A percentile compares a stretch with the other conserved stretches of the same genome.
These are phyloP conservation scores for Claviceps capensis DNA, from an alignment of 2,329 filamentous ascomycete species.

Conservation along the genomic window DNA sequence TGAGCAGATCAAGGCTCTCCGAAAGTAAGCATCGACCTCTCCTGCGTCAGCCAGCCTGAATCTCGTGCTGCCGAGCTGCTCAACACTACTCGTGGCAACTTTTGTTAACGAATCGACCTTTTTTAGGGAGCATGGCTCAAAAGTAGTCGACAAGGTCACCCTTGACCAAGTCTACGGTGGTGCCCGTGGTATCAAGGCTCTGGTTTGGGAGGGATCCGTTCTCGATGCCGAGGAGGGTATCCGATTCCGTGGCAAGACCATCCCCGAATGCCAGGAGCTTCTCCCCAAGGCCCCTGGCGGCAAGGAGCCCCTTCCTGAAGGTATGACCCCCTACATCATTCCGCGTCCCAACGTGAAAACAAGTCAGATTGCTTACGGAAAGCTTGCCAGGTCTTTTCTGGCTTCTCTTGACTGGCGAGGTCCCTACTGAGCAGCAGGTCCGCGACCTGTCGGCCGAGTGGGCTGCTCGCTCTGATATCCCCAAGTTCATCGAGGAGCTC, in stretches of 20 bases:
- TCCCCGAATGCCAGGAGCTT: constrained; percentile 95
- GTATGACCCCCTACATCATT: constrained; percentile 26
- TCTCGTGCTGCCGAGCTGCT: not conserved
- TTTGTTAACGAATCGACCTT: constrained; percentile 9
- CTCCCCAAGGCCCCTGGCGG: constrained; percentile 95
- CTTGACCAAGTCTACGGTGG: constrained; percentile 99
- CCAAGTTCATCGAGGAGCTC: constrained; percentile 97
- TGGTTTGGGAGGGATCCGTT: constrained; percentile 98
- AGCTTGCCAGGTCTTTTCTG: constrained; percentile 73
- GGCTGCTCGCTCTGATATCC: constrained; percentile 92
- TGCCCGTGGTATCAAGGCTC: constrained; percentile 95
- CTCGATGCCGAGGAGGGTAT: constrained; percentile 98
- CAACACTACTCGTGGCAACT: constrained; percentile 9
- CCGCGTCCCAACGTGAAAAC: not conserved
- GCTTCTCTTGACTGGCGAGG: constrained; percentile 96
- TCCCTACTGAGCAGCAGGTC: constrained; percentile 95
- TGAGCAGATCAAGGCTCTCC: constrained; percentile 97
- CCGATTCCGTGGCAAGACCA: constrained; percentile 97
- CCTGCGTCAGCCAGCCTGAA: not conserved
- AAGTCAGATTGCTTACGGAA: not conserved
- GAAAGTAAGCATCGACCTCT: constrained; percentile 54
- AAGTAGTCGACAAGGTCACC: constrained; percentile 93
- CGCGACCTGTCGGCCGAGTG: constrained; percentile 96
- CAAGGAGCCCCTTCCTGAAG: constrained; percentile 93
- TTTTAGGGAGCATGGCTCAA: constrained; percentile 77